phyloP scores from a whole-genome alignment of 2,329 filamentous ascomycete species.

The Botrytis fragariae region DNA sequence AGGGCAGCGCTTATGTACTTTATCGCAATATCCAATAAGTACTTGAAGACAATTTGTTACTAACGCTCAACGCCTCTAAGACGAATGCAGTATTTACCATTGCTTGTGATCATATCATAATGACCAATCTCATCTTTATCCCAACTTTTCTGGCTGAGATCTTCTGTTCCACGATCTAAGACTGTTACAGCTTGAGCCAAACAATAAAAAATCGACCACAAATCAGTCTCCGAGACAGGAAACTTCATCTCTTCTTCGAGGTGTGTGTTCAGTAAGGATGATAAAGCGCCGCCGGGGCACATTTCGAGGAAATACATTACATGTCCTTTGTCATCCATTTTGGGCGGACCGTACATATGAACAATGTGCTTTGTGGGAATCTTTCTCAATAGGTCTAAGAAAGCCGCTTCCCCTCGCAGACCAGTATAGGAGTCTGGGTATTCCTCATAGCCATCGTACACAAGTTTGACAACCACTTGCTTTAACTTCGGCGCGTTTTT shows the following conservation, averaged over 20 bases:
- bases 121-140: slow-evolving; percentile 2
- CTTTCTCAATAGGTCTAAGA: neutral
- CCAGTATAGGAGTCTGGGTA: neutral
- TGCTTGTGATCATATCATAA: slow-evolving; percentile 2
- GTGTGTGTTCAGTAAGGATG: neutral
- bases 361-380: neutral
- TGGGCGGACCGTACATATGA: neutral
- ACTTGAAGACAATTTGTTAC: neutral
- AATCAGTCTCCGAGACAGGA: neutral
- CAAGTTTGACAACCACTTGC: neutral
- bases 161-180: neutral
- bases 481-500: neutral
- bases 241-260: neutral
- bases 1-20: neutral
- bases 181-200: neutral
- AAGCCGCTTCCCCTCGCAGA: neutral
- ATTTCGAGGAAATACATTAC: neutral
- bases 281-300: neutral
- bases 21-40: neutral
- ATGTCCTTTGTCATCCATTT: neutral
- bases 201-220: neutral
- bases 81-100: neutral
- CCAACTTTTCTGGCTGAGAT: neutral
- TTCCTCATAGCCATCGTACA: neutral
- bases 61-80: neutral